phyloP scores from a whole-genome alignment of 1,284 basidiomycete species.

The Irpex sp. region DNA sequence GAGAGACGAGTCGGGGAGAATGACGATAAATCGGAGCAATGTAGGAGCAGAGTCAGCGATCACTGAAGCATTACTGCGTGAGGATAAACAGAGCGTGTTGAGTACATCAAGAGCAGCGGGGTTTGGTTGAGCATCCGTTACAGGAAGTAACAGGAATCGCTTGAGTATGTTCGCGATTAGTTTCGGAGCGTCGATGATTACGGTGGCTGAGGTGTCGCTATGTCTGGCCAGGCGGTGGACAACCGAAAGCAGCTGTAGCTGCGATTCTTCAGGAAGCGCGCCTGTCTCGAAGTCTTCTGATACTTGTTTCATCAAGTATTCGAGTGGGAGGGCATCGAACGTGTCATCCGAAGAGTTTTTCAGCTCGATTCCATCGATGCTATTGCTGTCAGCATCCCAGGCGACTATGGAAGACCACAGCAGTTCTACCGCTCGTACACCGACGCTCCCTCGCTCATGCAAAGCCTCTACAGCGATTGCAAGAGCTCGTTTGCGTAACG shows the following conservation, averaged over 20 bases:
- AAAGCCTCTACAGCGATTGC: constrained; percentile 64
- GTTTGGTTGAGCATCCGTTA: constrained; percentile 40
- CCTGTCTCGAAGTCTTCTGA: constrained; percentile 35
- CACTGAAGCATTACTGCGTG: constrained; percentile 61
- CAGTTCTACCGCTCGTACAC: constrained; percentile 62
- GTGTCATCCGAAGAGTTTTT: constrained; percentile 13
- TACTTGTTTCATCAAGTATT: constrained; percentile 53
- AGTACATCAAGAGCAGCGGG: constrained; percentile 61
- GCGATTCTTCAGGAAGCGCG: constrained; percentile 44
- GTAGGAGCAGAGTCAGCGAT: constrained; percentile 58
- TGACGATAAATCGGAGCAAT: constrained; percentile 74
- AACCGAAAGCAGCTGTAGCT: constrained; percentile 59
- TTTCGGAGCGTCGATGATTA: constrained; percentile 49
- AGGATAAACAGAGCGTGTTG: constrained; percentile 56
- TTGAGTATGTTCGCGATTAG: constrained; percentile 53
- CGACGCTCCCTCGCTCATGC: constrained; percentile 63
- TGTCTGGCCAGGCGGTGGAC: constrained; percentile 60
- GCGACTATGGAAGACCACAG: constrained; percentile 67
- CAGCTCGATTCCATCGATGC: constrained; percentile 51
- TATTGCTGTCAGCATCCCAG: constrained; percentile 44
- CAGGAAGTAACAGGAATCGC: constrained; percentile 53
- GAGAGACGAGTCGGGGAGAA: constrained; percentile 51
- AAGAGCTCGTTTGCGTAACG: constrained; percentile 52
- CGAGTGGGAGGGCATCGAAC: constrained; percentile 46
- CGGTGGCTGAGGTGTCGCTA: constrained; percentile 49